Evolutionary conservation across 352 stramenopile genomes (phyloP), one percentile per base, ranked within the genome.

Genomic region (Pilasporangium apinafurcum): DNA sequence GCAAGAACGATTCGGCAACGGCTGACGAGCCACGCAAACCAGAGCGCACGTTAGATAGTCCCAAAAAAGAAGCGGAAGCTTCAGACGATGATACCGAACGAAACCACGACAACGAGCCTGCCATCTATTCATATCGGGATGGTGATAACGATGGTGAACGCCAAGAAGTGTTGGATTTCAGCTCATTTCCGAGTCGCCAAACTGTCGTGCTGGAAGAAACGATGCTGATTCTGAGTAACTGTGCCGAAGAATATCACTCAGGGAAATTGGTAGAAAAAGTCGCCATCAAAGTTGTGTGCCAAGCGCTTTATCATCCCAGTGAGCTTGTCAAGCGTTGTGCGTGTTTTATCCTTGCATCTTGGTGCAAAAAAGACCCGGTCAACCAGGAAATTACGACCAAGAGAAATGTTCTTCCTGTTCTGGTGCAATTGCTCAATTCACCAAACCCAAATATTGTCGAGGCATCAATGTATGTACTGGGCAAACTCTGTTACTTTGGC

Each of bases 151-250:
- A 45, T 13, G 53, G 43, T 3, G 48, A 65, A 34, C 51, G 25
- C 13, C 48, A 67, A 18, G 34, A 72, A n/a, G 36, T 56, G 5
- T 53, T 86, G 20, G 59, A 79, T 46, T 84, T 84, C 31, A 79
- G 57, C 22, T 65, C 62, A 6, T 86, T 84, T 25, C 72, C 70
- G 1, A 76, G 62, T 18, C 47, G 73, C 1, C 71, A 86, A 30
- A 77, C 66, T 0, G 39, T 62, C 8, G 72, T 88, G 3, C 48
- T 91, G 10, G 79, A 89, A 32, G 76, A 91, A 38, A 74, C 68
- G 0, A 13, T 86, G 7, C 46, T 91, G 6, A 56, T 88, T 13
- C 37, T 91, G 5, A 87, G 67, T 34, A 88, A 91, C 37, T 91
- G 73, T 37, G 66, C 68, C 0, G 53, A 81, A 28, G 50, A 68